Base-by-base conservation (phyloP, 2,329 filamentous ascomycete species). In the Aspergillus ustus region DNA sequence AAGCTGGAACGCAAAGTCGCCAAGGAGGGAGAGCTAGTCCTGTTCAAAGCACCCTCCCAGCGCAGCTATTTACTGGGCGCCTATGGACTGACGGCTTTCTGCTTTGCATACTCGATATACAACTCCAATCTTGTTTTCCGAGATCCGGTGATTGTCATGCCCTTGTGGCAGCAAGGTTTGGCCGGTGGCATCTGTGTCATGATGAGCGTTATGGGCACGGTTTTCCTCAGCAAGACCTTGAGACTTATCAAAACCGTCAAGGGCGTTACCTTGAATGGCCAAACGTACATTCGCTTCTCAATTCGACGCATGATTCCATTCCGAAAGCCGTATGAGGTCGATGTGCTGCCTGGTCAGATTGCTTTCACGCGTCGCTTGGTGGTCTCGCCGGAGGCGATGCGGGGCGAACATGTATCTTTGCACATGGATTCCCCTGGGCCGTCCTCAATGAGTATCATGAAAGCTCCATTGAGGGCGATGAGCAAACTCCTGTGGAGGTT, bases 21-120 rank as follows among this genome's bases (percentile, higher is more conserved):
- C 15, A 78, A 80, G 61, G 84, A 85, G 64, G 70, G 81, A n/a
- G 77, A 81, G 1, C 87, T 89, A 7, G 75, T 85, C 3, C 80
- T 92, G 48, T 92, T 90, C 78, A 81, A 88, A 69, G 84, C 85
- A 1, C 86, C 87, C 15, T 87, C 87, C 1, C 88, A 91, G 69
- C 84, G 84, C 60, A 82, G 83, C 75, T 89, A 88, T 73, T 82
- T 89, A 64, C 71, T 85, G 66, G 84, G 85, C 50, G 86, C 85
- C 70, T 88, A 88, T 74, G 73, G 78, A 15, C 83, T 85, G 28
- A 84, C 84, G 2, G 63, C 81, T 22, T 84, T 85, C 69, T 86
- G 83, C 73, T 79, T 86, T 60, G 67, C 73, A 43, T 86, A 83
- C 69, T 80, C 83, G 2, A 75, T 78, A 51, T 79, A 82, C 67